Conservation (phyloP, 1,284 basidiomycete species). For the Peniophora sp. region DNA sequence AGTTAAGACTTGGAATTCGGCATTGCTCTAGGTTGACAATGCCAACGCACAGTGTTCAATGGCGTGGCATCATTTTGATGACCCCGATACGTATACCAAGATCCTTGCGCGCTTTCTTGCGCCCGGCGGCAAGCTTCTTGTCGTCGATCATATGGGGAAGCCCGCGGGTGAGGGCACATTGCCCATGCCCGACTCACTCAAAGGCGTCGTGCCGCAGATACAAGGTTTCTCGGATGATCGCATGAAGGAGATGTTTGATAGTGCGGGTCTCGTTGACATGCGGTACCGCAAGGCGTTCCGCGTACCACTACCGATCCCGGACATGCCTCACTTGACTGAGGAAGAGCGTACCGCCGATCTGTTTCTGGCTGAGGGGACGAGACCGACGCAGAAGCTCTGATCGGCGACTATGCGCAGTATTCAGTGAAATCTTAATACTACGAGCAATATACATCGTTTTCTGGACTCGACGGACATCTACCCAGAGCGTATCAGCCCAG, state of each 20-base stretch:
- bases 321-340: neutral
- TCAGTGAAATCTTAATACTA: too few species aligned
- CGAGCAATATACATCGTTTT: too few species aligned
- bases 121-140: slow-evolving; percentile 51
- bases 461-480: too few species aligned
- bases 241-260: slow-evolving; percentile 37
- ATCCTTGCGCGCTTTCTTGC: slow-evolving; percentile 48
- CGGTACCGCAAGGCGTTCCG: slow-evolving; percentile 24
- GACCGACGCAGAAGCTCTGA: neutral
- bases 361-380: neutral
- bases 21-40: neutral
- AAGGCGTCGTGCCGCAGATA: slow-evolving; percentile 40
- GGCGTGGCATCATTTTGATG: slow-evolving; percentile 62
- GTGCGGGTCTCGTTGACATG: slow-evolving; percentile 37
- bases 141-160: slow-evolving; percentile 19
- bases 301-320: neutral
- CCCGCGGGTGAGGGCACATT: slow-evolving; percentile 29
- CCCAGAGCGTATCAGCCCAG: too few species aligned
- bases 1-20: slow-evolving; percentile 13
- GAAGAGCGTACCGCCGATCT: neutral
- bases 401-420: too few species aligned
- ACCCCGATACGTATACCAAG: slow-evolving; percentile 40
- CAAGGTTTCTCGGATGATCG: slow-evolving; percentile 40
- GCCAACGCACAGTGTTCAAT: slow-evolving; percentile 44
- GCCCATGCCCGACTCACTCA: slow-evolving; percentile 24